Evolutionary conservation across 352 stramenopile species (phyloP).

Genomic region (Pythium guiyangense): DNA sequence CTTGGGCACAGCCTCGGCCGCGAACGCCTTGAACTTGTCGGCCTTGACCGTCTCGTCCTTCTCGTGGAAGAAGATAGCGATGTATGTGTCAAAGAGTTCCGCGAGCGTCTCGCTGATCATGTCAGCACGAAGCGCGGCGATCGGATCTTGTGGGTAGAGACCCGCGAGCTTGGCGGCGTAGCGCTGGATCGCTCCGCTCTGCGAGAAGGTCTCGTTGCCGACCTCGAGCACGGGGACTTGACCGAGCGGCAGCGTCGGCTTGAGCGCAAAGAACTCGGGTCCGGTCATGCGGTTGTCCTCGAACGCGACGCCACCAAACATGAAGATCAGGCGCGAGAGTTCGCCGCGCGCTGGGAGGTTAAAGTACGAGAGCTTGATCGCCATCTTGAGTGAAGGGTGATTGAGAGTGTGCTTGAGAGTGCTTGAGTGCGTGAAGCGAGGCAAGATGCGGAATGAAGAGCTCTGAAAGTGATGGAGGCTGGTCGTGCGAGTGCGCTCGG

Average conservation of each 20-base stretch:
- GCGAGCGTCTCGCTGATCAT: conserved; percentile 32
- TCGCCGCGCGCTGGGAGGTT: conserved; percentile 37
- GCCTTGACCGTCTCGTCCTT: conserved; percentile 24
- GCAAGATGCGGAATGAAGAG: too few relatives aligned
- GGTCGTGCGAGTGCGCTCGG: too few relatives aligned
- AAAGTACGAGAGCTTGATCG: conserved; percentile 75
- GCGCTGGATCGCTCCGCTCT: too few relatives aligned
- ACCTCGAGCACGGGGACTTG: too few relatives aligned
- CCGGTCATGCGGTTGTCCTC: conserved; percentile 22
- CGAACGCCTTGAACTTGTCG: conserved; percentile 6
- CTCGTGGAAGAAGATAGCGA: conserved; percentile 22
- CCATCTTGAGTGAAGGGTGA: too few relatives aligned
- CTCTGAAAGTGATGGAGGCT: too few relatives aligned
- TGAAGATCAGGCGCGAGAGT: conserved; percentile 39
- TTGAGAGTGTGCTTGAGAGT: too few relatives aligned
- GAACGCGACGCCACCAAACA: conserved; percentile 33
- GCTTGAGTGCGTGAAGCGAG: too few relatives aligned
- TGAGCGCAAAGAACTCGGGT: conserved; percentile 27
- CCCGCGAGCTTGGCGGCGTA: too few relatives aligned
- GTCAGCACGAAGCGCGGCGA: too few relatives aligned
- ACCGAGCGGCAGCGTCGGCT: conserved; percentile 33
- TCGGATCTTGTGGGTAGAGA: too few relatives aligned
- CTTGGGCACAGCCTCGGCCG: conserved; percentile 6
- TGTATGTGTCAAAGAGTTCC: conserved; percentile 8
- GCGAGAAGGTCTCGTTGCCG: too few relatives aligned